phyloP scores from a whole-genome alignment of 345 rosid species.

The Excoecaria cochinchinensis region DNA sequence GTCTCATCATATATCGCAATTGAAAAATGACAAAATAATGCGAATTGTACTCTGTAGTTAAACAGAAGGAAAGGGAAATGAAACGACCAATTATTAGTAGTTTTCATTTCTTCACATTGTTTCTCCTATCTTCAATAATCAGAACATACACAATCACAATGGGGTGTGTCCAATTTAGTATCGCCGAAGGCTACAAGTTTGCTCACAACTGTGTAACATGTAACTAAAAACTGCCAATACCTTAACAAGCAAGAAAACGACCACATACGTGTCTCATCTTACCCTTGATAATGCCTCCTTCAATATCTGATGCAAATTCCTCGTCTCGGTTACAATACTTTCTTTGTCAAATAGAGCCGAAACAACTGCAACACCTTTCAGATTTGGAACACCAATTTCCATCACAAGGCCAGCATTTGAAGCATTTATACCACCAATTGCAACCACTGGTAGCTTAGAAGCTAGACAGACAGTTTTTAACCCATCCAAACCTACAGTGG shows the following conservation, averaged over 20 bases:
- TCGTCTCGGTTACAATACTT: conserved; percentile 43
- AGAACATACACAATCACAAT: no score
- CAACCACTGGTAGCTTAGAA: conserved; percentile 80
- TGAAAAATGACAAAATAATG: no score
- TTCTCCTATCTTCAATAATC: no score
- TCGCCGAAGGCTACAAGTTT: no score
- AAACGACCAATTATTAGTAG: no score
- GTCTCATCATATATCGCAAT: no score
- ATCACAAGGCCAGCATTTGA: conserved; percentile 61
- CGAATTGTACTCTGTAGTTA: no score
- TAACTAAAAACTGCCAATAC: neutral
- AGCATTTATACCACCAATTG: conserved; percentile 77
- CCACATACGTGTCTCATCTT: neutral
- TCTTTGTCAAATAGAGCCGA: conserved; percentile 78
- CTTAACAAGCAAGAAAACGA: neutral
- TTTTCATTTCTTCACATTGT: no score
- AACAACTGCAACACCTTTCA: conserved; percentile 82
- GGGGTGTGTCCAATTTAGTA: no score
- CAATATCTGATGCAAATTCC: conserved; percentile 50
- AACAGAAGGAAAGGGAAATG: no score
- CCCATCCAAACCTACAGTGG: conserved; percentile 81
- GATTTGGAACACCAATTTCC: conserved; percentile 48
- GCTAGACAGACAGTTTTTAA: conserved; percentile 65
- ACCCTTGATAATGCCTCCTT: conserved; percentile 23
- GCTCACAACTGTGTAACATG: neutral